Conservation (phyloP, 2,329 filamentous ascomycete genomes). For the Cladosporium sphaerospermum region DNA sequence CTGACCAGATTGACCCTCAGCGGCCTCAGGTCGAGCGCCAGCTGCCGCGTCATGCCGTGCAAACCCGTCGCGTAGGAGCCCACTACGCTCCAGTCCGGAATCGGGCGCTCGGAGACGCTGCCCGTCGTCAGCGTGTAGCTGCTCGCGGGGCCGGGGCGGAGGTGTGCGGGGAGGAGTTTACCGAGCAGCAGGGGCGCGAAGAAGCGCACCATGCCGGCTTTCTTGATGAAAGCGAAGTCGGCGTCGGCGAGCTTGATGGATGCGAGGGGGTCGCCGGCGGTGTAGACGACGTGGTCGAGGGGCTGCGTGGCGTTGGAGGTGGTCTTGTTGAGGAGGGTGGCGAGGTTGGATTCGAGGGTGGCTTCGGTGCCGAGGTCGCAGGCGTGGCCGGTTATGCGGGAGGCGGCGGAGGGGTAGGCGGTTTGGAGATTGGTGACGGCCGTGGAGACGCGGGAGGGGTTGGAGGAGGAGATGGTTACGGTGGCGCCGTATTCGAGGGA, state of each 20-base stretch:
- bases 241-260: slow-evolving; percentile 37
- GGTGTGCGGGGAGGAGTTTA: slow-evolving; percentile 43
- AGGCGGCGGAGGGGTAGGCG: slow-evolving; percentile 37
- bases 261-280: slow-evolving; percentile 46
- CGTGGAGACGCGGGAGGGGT: slow-evolving; percentile 41
- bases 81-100: slow-evolving; percentile 46
- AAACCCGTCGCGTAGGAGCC: slow-evolving; percentile 46
- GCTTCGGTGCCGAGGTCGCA: slow-evolving; percentile 44
- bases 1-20: slow-evolving; percentile 57
- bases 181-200: slow-evolving; percentile 47
- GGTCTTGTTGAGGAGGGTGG: slow-evolving; percentile 38
- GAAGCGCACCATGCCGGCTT: slow-evolving; percentile 46
- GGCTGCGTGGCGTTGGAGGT: slow-evolving; percentile 27
- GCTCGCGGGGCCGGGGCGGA: slow-evolving; percentile 37
- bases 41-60: slow-evolving; percentile 47
- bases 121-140: slow-evolving; percentile 56
- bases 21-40: slow-evolving; percentile 59
- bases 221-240: slow-evolving; percentile 32
- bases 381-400: slow-evolving; percentile 38
- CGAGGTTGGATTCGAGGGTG: slow-evolving; percentile 44
- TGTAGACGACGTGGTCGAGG: slow-evolving; percentile 54
- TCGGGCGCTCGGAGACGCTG: slow-evolving; percentile 45
- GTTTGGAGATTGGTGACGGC: slow-evolving; percentile 42
- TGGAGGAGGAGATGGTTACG: slow-evolving; percentile 58
- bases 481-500: slow-evolving; percentile 48